phyloP scores from a whole-genome alignment of 1,284 basidiomycete species.

The Irpex lacteus region DNA sequence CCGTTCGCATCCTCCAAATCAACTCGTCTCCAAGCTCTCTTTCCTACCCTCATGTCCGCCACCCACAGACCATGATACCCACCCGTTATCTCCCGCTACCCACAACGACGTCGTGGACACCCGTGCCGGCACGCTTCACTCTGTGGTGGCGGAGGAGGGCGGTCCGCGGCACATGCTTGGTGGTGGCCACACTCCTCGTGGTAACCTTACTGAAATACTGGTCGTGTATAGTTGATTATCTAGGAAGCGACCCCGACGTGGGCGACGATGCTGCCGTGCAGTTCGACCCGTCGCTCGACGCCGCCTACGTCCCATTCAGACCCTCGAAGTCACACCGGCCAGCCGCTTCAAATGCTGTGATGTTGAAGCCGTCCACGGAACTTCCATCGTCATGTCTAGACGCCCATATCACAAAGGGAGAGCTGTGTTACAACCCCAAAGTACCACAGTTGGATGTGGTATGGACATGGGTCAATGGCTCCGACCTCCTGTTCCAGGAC shows the following conservation, averaged over 20 bases:
- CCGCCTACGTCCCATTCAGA: constrained; percentile 23
- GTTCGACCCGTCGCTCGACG: constrained; percentile 5
- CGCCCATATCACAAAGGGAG: constrained; percentile 9
- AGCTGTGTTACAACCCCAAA: constrained; percentile 9
- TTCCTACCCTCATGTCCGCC: neutral
- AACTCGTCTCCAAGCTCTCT: constrained; percentile 1
- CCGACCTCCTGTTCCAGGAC: constrained; percentile 12
- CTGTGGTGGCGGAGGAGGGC: constrained; percentile 19
- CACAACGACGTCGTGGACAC: neutral
- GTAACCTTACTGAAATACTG: constrained; percentile 19
- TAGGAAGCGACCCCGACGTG: constrained; percentile 9
- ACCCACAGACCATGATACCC: neutral
- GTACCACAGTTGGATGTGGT: constrained; percentile 10
- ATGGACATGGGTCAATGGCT: constrained; percentile 17
- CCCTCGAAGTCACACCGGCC: neutral
- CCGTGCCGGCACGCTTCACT: neutral
- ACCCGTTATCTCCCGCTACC: constrained; percentile 5
- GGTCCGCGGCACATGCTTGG: constrained; percentile 17
- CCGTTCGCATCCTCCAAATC: neutral
- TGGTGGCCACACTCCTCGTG: constrained; percentile 18
- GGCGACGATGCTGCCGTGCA: constrained; percentile 7
- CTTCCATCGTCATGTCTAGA: constrained; percentile 13
- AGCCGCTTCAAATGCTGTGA: neutral
- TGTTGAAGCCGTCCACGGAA: constrained; percentile 7
- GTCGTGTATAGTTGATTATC: constrained; percentile 2